phyloP scores from a whole-genome alignment of 805 yeast genomes.

The Pichia insulana region DNA sequence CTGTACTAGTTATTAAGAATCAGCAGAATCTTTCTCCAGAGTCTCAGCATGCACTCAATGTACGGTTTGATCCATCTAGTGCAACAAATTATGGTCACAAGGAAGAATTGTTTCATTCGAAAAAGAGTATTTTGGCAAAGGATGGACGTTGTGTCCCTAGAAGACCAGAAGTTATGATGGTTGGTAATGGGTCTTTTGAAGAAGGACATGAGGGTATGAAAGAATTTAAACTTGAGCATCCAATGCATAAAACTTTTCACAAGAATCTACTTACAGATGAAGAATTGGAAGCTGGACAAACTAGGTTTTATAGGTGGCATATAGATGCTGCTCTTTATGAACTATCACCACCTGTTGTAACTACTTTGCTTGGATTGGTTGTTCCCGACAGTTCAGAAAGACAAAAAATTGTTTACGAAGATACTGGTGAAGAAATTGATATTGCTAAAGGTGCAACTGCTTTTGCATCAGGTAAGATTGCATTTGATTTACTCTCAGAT shows the following conservation, averaged over 20 bases:
- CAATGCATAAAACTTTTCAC: slow-evolving; percentile 78
- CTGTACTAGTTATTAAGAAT: slow-evolving; percentile 67
- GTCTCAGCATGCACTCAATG: slow-evolving; percentile 69
- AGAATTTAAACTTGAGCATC: slow-evolving; percentile 61
- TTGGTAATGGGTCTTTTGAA: slow-evolving; percentile 71
- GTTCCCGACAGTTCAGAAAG: slow-evolving; percentile 64
- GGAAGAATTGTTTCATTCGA: slow-evolving; percentile 56
- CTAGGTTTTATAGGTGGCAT: slow-evolving; percentile 90
- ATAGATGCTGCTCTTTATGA: slow-evolving; percentile 85
- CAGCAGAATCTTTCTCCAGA: slow-evolving; percentile 62
- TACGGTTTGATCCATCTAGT: slow-evolving; percentile 69
- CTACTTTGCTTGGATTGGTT: slow-evolving; percentile 74
- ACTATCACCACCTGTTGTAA: slow-evolving; percentile 77
- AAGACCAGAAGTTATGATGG: slow-evolving; percentile 85
- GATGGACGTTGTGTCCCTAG: slow-evolving; percentile 74
- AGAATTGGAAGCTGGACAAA: slow-evolving; percentile 52
- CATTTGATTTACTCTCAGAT: slow-evolving; percentile 55
- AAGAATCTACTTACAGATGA: slow-evolving; percentile 54
- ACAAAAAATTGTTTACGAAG: slow-evolving; percentile 59
- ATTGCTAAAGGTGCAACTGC: slow-evolving; percentile 84
- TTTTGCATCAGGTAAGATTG: slow-evolving; percentile 76
- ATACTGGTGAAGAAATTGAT: slow-evolving; percentile 52
- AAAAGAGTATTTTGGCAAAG: slow-evolving; percentile 59
- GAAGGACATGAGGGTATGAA: slow-evolving; percentile 35
- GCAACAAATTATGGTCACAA: slow-evolving; percentile 77